Conservation (phyloP, 352 stramenopile species). For the Globisporangium cystogenes region DNA sequence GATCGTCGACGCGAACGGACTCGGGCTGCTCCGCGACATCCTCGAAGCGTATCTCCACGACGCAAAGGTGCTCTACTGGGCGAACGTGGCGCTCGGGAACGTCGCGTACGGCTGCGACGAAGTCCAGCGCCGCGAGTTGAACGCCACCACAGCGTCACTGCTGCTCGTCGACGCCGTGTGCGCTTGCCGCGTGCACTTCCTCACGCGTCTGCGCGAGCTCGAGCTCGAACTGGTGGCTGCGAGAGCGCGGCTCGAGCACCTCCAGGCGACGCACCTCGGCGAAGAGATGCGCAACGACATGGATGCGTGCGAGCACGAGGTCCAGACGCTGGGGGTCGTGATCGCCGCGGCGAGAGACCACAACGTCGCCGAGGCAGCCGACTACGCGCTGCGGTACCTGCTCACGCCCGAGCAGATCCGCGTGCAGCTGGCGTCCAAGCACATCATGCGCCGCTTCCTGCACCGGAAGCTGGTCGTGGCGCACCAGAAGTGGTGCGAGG, state of each 20-base stretch:
- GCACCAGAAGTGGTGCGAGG: slow-evolving; percentile 36
- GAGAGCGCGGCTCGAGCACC: slow-evolving; percentile 21
- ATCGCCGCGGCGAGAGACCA: slow-evolving; percentile 32
- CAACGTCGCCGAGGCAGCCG: slow-evolving; percentile 43
- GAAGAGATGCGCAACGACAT: slow-evolving; percentile 71
- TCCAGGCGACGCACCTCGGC: slow-evolving; percentile 45
- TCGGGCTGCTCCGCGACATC: slow-evolving; percentile 30
- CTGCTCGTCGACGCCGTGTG: slow-evolving; percentile 39
- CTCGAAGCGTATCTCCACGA: slow-evolving; percentile 30
- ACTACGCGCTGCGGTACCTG: slow-evolving; percentile 62
- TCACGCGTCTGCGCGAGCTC: slow-evolving; percentile 37
- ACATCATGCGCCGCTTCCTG: slow-evolving; percentile 40
- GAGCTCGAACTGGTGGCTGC: slow-evolving; percentile 31
- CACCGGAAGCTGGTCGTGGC: slow-evolving; percentile 31
- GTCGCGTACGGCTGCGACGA: slow-evolving; percentile 30
- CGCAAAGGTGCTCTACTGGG: slow-evolving; percentile 49
- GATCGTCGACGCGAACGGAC: slow-evolving; percentile 27
- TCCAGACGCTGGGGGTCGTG: slow-evolving; percentile 28
- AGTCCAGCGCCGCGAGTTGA: slow-evolving; percentile 15
- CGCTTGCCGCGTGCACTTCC: slow-evolving; percentile 33
- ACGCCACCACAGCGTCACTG: slow-evolving; percentile 11
- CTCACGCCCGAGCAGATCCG: slow-evolving; percentile 40
- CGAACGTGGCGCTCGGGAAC: slow-evolving; percentile 45
- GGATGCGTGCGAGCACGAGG: slow-evolving; percentile 37
- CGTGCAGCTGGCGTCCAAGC: slow-evolving; percentile 42